A percentile compares a stretch with the other conserved stretches of the same genome.
phyloP scores from a whole-genome alignment of 306 rosid species.

The Inga leiocalycina region DNA sequence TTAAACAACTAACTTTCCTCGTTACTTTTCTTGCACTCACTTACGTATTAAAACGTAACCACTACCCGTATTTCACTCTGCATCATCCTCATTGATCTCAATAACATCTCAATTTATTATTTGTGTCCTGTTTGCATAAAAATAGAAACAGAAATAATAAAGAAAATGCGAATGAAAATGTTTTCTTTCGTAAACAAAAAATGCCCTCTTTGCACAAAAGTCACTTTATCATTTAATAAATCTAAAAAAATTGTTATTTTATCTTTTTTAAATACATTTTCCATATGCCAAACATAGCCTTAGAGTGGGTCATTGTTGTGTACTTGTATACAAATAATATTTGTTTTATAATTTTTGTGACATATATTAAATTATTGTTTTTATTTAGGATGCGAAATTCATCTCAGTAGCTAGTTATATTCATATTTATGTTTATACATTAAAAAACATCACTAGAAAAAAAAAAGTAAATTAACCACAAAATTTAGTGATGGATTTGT shows the following conservation, averaged over 20 bases:
- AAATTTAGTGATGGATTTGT: too few relatives aligned
- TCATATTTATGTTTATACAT: neutral
- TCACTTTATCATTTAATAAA: neutral
- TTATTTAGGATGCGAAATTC: neutral
- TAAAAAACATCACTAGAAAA: too few relatives aligned
- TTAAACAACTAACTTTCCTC: constrained; percentile 4
- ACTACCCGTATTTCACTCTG: neutral
- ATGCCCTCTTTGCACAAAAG: neutral
- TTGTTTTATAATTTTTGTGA: too few relatives aligned
- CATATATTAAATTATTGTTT: neutral
- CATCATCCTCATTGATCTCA: neutral
- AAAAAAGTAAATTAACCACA: too few relatives aligned
- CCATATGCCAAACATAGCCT: neutral
- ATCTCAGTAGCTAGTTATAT: neutral
- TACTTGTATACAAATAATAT: neutral
- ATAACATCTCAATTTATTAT: neutral
- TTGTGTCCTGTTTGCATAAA: neutral
- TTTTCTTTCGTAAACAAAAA: too few relatives aligned
- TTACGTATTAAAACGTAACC: neutral
- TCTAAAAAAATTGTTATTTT: neutral
- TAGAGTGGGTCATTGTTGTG: neutral
- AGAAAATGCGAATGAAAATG: neutral
- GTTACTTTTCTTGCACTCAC: neutral
- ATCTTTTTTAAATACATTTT: neutral
- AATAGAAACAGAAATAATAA: neutral